Evolutionary conservation across 495 filamentous ascomycete species (phyloP).

Genomic region (Daldinia loculata): DNA sequence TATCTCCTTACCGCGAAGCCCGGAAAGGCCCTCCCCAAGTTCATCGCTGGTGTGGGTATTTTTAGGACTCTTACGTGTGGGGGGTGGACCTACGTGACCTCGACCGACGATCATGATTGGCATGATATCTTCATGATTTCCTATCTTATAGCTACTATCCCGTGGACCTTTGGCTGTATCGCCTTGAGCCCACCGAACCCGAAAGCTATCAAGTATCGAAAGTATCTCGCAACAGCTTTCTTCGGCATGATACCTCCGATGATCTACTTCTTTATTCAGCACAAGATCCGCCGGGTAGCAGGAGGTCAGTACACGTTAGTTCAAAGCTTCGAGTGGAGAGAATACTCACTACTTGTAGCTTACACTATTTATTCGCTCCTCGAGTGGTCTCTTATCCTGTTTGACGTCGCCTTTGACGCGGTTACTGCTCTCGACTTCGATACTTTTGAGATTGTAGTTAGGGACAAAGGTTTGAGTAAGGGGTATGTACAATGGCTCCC

Average conservation of each 20-base stretch:
- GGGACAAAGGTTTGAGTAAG: conserved; percentile 92
- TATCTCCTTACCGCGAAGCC: conserved; percentile 85
- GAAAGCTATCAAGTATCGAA: conserved; percentile 86
- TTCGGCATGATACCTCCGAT: conserved; percentile 90
- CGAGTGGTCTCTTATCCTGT: conserved; percentile 93
- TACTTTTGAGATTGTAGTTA: conserved; percentile 86
- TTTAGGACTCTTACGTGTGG: conserved; percentile 94
- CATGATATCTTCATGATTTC: conserved; percentile 99
- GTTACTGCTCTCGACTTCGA: conserved; percentile 96
- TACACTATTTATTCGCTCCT: conserved; percentile 99
- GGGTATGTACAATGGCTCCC: conserved; percentile 99
- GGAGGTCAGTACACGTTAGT: conserved; percentile 72
- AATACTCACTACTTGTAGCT: conserved; percentile 60
- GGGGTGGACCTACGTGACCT: conserved; percentile 99
- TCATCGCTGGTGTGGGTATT: conserved; percentile 80
- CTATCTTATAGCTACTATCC: conserved; percentile 91
- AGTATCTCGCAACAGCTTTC: conserved; percentile 82
- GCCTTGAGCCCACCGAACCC: conserved; percentile 87
- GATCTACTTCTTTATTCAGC: conserved; percentile 98
- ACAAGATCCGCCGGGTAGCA: conserved; percentile 93
- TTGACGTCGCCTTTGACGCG: conserved; percentile 96
- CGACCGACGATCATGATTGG: conserved; percentile 97
- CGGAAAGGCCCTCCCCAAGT: conserved; percentile 78
- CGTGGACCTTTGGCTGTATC: conserved; percentile 94
- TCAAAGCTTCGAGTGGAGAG: conserved; percentile 17